Evolutionary conservation across 768 basidiomycete species (phyloP).

Genomic region (Macrolepiota fuliginosa): DNA sequence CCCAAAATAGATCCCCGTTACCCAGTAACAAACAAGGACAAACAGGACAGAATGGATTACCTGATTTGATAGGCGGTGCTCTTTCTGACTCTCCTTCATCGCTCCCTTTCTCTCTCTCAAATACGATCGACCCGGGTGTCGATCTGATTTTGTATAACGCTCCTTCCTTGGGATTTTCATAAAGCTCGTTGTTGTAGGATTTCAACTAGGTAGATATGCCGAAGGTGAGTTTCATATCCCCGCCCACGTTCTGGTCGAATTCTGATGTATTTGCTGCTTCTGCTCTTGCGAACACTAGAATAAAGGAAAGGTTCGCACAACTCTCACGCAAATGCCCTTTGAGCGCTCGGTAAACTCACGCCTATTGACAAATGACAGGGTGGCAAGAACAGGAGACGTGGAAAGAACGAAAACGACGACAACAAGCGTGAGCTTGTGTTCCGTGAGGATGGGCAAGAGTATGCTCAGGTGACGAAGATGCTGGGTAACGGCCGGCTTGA

Average conservation of each 20-base stretch:
- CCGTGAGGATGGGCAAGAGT: slow-evolving; percentile 98
- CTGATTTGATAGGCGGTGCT: slow-evolving; percentile 7
- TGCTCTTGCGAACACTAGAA: slow-evolving; percentile 1
- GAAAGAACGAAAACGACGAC: slow-evolving; percentile 99
- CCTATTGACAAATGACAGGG: slow-evolving; percentile 49
- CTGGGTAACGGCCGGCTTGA: slow-evolving; percentile 96
- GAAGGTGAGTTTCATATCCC: slow-evolving; percentile 4
- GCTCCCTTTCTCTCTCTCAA: background rate
- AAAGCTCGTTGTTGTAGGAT: background rate
- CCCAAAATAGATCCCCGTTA: too few species aligned
- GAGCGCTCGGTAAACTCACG: background rate
- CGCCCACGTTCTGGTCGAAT: too few species aligned
- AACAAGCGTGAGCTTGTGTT: slow-evolving; percentile 99
- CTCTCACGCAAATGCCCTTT: background rate
- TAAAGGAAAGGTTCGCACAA: slow-evolving; percentile 12
- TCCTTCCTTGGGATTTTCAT: background rate
- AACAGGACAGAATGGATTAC: background rate
- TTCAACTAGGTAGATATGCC: slow-evolving; percentile 1
- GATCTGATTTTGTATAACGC: background rate
- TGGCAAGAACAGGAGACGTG: slow-evolving; percentile 98
- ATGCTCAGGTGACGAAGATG: slow-evolving; percentile 98
- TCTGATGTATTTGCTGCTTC: background rate
- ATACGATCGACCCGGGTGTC: background rate
- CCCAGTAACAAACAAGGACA: background rate
- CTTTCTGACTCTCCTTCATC: background rate